Base-by-base conservation (phyloP, 768 basidiomycete genomes). In the Leccinum ochraceum region DNA sequence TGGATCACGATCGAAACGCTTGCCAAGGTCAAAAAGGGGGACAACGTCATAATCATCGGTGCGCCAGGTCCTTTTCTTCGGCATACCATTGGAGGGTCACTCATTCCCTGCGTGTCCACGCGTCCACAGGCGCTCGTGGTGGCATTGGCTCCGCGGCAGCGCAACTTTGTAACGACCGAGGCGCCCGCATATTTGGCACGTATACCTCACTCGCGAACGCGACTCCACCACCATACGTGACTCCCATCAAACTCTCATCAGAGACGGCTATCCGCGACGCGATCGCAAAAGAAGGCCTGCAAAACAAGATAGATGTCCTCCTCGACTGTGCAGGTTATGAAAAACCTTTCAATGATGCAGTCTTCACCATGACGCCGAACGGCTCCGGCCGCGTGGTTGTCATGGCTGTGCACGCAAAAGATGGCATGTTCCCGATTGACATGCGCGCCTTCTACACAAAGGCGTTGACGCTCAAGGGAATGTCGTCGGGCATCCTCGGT, bases 1-100 rank as follows among this genome's bases (percentile, higher is more conserved):
- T 75, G 75, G 75, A 76, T 76, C 64, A 74, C 74, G 1, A 72
- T 75, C 13, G 62, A 76, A 10, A 75, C 65, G 16, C 75, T 76
- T 14, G 73, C 74, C 20, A 61, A 69, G 9, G 67, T 76, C 53
- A 75, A 72, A 51, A 13, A 65, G 20, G 75, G 70, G 13, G 74
- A 75, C 30, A 75, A 74, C 44, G 72, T 76, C 5, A 37, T 75
- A 51, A 76, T 75, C 58, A 68, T 75, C 26, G 74, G 74, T 71
- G 24, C 11, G 65, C 34, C 8, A 4, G 1, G 13, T 32, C 17
- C 52, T 16, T 6, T 26, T 13, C 44, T 24, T 32, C 14, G 0
- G 13, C 9, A 8, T 36, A 1, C 22, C 32, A n/a, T 30, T 8
- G 2, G 28, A 24, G 6, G 1, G 10, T 13, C 22, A 14, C 51